Percentiles rank a stretch among this genome's conserved stretches.
Conservation (phyloP, 1,139 yeast genomes). For the Taiozyma sp. region DNA sequence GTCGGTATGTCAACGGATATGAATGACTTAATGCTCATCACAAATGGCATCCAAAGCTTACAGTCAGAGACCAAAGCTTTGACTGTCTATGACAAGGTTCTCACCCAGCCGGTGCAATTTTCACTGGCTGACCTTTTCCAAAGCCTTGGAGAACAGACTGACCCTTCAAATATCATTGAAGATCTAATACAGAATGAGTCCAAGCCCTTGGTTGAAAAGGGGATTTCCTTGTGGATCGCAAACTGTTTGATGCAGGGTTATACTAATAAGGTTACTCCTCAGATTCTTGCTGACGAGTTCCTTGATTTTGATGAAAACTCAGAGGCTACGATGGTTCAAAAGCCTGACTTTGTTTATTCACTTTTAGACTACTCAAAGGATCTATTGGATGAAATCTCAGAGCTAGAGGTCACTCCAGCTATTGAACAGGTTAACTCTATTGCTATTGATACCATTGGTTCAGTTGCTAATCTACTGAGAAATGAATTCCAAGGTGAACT, state of each 20-base stretch:
- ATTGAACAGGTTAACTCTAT: conserved; percentile 20
- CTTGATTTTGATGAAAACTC: conserved; percentile 26
- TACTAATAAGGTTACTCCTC: conserved; percentile 6
- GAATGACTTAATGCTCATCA: conserved; percentile 15
- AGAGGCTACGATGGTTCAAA: conserved; percentile 5
- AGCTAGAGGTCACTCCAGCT: conserved; percentile 7
- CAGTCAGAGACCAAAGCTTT: conserved; percentile 4
- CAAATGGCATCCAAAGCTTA: conserved; percentile 11
- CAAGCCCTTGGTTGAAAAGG: conserved; percentile 14
- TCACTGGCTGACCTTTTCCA: conserved; percentile 19
- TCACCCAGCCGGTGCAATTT: conserved; percentile 19
- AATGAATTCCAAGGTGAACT: conserved; percentile 42
- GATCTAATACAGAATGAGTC: conserved; percentile 14
- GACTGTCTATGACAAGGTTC: conserved; percentile 14
- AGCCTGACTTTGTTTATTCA: conserved; percentile 19
- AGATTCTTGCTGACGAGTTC: conserved; percentile 22
- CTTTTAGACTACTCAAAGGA: conserved; percentile 27
- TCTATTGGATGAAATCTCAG: conserved; percentile 23
- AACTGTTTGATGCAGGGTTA: conserved; percentile 25
- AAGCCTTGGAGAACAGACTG: conserved; percentile 17
- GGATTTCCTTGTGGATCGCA: conserved; percentile 28
- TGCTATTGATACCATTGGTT: conserved; percentile 38
- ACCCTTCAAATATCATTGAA: conserved; percentile 13
- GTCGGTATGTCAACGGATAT: conserved; percentile 2
- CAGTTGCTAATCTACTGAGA: conserved; percentile 31